Conservation (phyloP, 176 grass and related monocot genomes). For the Ananas comosus region DNA sequence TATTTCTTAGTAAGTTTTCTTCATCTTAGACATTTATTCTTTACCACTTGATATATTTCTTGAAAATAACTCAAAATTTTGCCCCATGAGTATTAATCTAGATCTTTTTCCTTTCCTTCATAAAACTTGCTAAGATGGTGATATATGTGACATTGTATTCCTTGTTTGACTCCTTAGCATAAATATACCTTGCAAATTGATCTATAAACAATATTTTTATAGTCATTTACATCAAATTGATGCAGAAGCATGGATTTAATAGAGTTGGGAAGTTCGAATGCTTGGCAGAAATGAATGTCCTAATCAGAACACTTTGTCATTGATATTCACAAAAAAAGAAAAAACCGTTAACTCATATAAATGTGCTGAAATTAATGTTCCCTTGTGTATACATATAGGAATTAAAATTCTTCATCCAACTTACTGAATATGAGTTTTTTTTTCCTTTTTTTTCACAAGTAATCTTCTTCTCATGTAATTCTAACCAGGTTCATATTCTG, state of each 20-base stretch:
- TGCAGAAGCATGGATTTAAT: background rate
- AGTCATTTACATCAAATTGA: background rate
- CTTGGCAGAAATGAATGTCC: background rate
- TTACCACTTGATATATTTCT: background rate
- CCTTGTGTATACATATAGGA: no score
- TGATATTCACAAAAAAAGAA: no score
- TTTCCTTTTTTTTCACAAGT: constrained; percentile 4
- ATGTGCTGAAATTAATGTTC: no score
- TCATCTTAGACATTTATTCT: background rate
- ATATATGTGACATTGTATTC: background rate
- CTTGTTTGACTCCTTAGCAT: background rate
- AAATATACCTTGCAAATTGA: background rate
- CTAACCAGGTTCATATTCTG: constrained; percentile 96
- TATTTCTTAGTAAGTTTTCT: background rate
- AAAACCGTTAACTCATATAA: no score
- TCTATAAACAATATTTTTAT: background rate
- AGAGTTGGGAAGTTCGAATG: background rate
- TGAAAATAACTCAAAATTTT: background rate
- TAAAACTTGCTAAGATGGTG: constrained; percentile 1
- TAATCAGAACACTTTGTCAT: background rate
- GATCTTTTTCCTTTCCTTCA: background rate
- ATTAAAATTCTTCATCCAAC: no score
- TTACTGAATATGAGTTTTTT: constrained; percentile 2
- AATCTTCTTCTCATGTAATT: constrained; percentile 1
- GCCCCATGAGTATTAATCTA: background rate